Evolutionary conservation across 2,329 filamentous ascomycete genomes (phyloP).

Genomic region (Rutstroemia sp.): DNA sequence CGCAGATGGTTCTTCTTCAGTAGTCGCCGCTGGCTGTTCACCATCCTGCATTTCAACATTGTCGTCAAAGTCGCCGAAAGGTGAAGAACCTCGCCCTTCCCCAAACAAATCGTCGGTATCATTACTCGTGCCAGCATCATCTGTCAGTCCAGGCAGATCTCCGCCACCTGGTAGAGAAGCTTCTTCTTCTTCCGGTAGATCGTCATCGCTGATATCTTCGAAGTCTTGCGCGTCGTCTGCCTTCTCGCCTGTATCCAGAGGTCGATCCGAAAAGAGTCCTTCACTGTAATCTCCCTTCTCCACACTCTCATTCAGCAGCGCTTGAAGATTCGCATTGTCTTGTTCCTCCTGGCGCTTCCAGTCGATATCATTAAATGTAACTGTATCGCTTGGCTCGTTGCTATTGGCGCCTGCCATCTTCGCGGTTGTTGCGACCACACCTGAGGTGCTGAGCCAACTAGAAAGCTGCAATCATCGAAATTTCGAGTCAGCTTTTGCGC

Average conservation of each 20-base stretch:
- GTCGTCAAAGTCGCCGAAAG: constrained; percentile 20
- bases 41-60: constrained; percentile 16
- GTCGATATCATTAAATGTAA: constrained; percentile 29
- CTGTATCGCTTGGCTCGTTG: constrained; percentile 1
- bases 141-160: constrained; percentile 32
- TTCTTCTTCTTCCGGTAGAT: constrained; percentile 74
- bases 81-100: constrained; percentile 37
- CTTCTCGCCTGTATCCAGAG: constrained; percentile 65
- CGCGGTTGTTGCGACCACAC: constrained; percentile 5
- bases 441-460: constrained; percentile 4
- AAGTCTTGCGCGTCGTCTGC: constrained; percentile 89
- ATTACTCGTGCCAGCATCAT: constrained; percentile 53
- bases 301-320: constrained; percentile 33
- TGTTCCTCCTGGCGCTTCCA: constrained; percentile 39
- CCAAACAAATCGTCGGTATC: constrained; percentile 62
- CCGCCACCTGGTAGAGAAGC: constrained; percentile 16
- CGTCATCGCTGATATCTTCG: constrained; percentile 86
- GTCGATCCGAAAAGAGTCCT: constrained; percentile 36
- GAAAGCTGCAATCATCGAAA: neutral
- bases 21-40: constrained; percentile 11
- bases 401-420: constrained; percentile 15
- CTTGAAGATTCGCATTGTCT: constrained; percentile 42
- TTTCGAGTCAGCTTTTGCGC: neutral
- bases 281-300: constrained; percentile 33
- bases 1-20: constrained; percentile 16